Conservation (phyloP, 768 basidiomycete species). For the Termitomyces sp. region DNA sequence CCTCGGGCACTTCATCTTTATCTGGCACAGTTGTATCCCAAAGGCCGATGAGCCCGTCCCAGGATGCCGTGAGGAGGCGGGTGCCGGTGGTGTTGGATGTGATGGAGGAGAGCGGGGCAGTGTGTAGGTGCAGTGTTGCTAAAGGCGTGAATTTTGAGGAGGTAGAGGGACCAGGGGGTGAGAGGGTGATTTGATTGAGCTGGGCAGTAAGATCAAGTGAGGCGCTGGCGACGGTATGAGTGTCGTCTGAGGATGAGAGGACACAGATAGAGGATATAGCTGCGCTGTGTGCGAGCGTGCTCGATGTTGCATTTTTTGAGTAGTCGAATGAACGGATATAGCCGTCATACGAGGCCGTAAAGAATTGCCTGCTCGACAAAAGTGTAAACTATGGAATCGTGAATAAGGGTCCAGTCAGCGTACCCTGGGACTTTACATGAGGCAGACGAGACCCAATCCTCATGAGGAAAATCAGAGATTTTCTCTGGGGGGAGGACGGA, state of each 20-base stretch:
- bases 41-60: conserved; percentile 83
- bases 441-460: conserved; percentile 92
- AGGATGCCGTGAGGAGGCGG: conserved; percentile 77
- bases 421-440: conserved; percentile 59
- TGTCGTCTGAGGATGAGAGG: conserved; percentile 35
- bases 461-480: conserved; percentile 74
- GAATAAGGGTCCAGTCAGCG: conserved; percentile 6
- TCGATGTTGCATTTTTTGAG: conserved; percentile 51
- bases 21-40: conserved; percentile 68
- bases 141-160: conserved; percentile 33
- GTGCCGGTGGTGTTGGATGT: conserved; percentile 49
- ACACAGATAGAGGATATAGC: conserved; percentile 65
- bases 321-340: conserved; percentile 71
- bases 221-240: conserved; percentile 54
- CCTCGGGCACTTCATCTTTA: conserved; percentile 60
- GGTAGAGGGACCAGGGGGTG: conserved; percentile 12
- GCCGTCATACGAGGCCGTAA: conserved; percentile 83
- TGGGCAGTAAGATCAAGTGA: conserved; percentile 79
- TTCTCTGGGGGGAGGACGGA: conserved; percentile 84
- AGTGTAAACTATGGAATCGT: conserved; percentile 1
- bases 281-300: conserved; percentile 51
- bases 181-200: conserved; percentile 40
- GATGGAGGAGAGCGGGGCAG: conserved; percentile 73
- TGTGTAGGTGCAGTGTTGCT: conserved; percentile 81
- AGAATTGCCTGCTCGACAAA: conserved; percentile 49